Base-by-base conservation (phyloP, 2,329 filamentous ascomycete species). In the Tolypocladium amazonense region DNA sequence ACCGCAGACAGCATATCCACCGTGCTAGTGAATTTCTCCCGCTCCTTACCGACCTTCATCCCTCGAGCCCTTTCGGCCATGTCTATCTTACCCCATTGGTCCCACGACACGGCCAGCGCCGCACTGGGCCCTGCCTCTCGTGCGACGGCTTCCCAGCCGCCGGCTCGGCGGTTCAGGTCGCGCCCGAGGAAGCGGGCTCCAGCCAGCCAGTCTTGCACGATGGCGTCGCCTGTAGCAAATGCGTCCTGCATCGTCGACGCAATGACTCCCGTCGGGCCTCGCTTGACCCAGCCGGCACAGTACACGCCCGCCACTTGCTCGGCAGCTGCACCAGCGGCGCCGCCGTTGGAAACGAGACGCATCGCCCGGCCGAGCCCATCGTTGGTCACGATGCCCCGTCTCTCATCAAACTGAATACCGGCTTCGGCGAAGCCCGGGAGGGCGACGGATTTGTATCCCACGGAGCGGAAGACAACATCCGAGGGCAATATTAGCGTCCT, bases 241-340 rank as follows among this genome's bases (percentile, higher is more conserved):
- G 94, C 93, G 71, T 99, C 94, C 61, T 88, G 85, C 91, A 99
- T 96, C 0, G 94, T 99, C 37, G 88, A 92, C 1, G 93, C 93
- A 71, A 99, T 99, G 4, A 97, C 92, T 2, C 94, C 94, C 0
- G 92, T 97, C 0, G 94, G 93, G 0, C 94, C 94, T 41, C 88
- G 84, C 76, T 97, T 97, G 12, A 97, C 92, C 94, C 94, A 99
- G 0, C 94, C 94, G 20, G 93, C 89, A 65, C 92, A 96, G 75
- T 99, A 99, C 35, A 96, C 73, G 0, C 93, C 91, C 0, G 87
- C 84, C 69, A 64, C 77, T 68, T 62, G 80, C 74, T 64, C 77
- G 66, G 58, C 79, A 67, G 61, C 72, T 64, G 65, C 72, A 63
- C 70, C 62, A 64, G 70, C 66, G 23, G 61, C 63, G 25, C 62